Percentiles rank a stretch among this genome's conserved stretches.
Conservation (phyloP, 1,284 basidiomycete genomes). For the Malassezia vespertilionis region DNA sequence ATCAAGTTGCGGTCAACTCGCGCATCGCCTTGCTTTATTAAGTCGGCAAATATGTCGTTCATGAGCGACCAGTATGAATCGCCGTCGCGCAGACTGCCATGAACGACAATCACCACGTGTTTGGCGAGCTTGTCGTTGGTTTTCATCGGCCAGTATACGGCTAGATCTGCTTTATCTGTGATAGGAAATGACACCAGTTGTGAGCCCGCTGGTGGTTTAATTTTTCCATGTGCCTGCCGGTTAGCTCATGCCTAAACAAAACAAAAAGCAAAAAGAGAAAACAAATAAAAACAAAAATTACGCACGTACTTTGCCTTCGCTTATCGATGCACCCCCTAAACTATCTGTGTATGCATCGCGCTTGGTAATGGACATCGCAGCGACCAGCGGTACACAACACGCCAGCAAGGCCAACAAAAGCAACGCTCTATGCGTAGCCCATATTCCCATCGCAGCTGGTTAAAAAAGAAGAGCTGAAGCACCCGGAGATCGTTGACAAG, state of each 20-base stretch:
- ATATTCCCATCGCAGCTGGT: no score
- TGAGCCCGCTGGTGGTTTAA: background rate
- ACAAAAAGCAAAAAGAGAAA: background rate
- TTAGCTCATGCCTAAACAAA: background rate
- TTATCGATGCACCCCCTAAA: background rate
- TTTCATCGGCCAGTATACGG: constrained; percentile 1
- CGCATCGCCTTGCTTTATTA: constrained; percentile 10
- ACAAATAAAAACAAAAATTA: background rate
- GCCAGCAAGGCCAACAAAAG: no score
- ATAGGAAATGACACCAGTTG: background rate
- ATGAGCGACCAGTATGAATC: constrained; percentile 24
- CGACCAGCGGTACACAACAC: no score
- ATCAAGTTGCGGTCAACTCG: constrained; percentile 21
- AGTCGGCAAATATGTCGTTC: constrained; percentile 19
- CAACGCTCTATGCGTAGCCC: no score
- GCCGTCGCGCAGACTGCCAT: constrained; percentile 30
- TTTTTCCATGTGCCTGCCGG: background rate
- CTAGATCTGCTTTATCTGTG: background rate
- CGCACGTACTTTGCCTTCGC: constrained; percentile 6
- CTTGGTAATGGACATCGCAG: no score
- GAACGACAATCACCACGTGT: constrained; percentile 28
- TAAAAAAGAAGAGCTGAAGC: no score
- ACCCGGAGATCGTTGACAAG: no score
- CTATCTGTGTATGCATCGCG: constrained; percentile 1
- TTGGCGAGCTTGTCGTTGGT: background rate